Base-by-base conservation (phyloP, 257 asterid species). In the Solanum virginianum region DNA sequence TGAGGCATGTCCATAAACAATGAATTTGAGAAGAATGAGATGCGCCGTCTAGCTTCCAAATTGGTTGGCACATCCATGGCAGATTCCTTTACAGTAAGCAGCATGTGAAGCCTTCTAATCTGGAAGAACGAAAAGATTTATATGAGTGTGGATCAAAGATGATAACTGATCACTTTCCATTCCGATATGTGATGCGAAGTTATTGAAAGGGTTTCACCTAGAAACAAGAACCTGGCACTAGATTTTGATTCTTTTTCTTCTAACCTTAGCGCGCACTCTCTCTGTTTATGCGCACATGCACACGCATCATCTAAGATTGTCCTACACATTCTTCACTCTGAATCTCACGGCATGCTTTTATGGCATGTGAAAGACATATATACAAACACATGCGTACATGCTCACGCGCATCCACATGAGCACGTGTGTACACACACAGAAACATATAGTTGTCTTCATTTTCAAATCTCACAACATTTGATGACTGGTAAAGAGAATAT, bases 11-110 rank as follows among this genome's bases (percentile, higher is more conserved):
- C 99, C 99, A 96, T 96, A 84, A 95, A 96, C 91, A 96, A 85
- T 32, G 99, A 96, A 91, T 96, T 96, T 88, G 99, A 94, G 93
- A 96, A 96, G 89, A 95, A 96, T 47, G 99, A 94, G 83, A 96
- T 96, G 85, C 99, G 99, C 87, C 99, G 90, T 86, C 91, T 94
- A 80, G 99, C 99, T 86, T 95, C 99, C 86, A 96, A 81, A 88
- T 96, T 96, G 71, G 98, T 91, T n/a, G 99, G 99, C 70, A 96
- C 98, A 83, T 96, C 99, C 99, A 96, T 96, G 49, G 99, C 98
- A 6, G 99, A 95, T 89, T 96, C 99, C 91, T 95, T 96, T 80
- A 91, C 98, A 0, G 98, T 96, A 45, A 96, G 99, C 85, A 96
- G 91, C 81, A 96, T 90, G 92, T 93, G 97, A 83, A 96, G 92